Percentiles rank a stretch among this genome's conserved stretches.
phyloP scores from a whole-genome alignment of 805 yeast species.

The Wickerhamomyces mucosus region DNA sequence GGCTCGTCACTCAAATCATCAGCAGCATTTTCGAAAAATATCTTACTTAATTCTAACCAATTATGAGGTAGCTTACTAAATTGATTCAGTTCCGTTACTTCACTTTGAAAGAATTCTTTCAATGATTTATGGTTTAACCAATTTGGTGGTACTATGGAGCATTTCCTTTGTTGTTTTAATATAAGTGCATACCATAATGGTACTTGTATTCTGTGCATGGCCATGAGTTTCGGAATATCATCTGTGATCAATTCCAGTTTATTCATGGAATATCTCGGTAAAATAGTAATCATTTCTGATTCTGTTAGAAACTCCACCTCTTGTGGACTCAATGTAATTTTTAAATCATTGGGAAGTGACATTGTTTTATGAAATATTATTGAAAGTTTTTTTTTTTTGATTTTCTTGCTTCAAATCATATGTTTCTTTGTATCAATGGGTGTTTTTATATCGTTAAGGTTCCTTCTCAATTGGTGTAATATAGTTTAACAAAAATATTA shows the following conservation, averaged over 20 bases:
- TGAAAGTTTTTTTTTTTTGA: background rate
- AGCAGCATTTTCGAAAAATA: conserved; percentile 54
- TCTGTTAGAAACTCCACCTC: conserved; percentile 85
- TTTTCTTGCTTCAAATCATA: too few species aligned
- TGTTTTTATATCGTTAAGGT: too few species aligned
- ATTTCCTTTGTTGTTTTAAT: conserved; percentile 74
- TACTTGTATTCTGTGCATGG: conserved; percentile 58
- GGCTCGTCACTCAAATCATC: conserved; percentile 64
- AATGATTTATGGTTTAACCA: conserved; percentile 63
- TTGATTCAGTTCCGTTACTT: conserved; percentile 41
- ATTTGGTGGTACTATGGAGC: conserved; percentile 75
- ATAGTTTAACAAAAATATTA: too few species aligned
- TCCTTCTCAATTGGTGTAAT: too few species aligned
- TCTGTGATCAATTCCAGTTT: conserved; percentile 54
- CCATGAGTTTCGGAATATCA: conserved; percentile 49
- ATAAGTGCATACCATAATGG: conserved; percentile 87
- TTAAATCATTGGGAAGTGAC: conserved; percentile 53
- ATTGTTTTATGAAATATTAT: too few species aligned
- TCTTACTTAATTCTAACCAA: conserved; percentile 79
- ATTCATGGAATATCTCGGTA: conserved; percentile 71
- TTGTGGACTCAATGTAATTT: conserved; percentile 54
- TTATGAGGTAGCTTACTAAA: conserved; percentile 75
- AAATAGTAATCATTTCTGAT: conserved; percentile 58
- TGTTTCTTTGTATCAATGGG: too few species aligned
- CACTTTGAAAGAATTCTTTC: conserved; percentile 54